phyloP scores from a whole-genome alignment of 352 stramenopile genomes.

The Thalassiosira allenii region DNA sequence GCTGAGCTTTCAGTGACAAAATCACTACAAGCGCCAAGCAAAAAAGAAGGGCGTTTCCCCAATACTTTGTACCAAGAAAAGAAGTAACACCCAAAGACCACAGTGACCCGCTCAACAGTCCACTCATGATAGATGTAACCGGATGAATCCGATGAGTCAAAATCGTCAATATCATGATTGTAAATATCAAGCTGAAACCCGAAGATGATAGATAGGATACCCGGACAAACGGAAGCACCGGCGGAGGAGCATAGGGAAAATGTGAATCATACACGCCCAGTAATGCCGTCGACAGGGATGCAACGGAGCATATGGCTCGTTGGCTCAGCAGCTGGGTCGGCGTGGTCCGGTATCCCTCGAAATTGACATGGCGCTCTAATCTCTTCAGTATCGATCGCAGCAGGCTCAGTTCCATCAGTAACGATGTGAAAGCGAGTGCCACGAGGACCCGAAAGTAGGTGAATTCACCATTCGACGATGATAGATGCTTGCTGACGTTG shows the following conservation, averaged over 20 bases:
- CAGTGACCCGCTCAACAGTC: slow-evolving; percentile 52
- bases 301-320: slow-evolving; percentile 47
- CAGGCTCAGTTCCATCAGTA: slow-evolving; percentile 58
- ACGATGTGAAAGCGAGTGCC: slow-evolving; percentile 35
- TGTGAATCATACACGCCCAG: slow-evolving; percentile 50
- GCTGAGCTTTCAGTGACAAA: slow-evolving; percentile 56
- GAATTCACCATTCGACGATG: slow-evolving; percentile 9
- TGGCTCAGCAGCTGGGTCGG: slow-evolving; percentile 33
- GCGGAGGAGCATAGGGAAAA: slow-evolving; percentile 46
- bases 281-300: slow-evolving; percentile 41
- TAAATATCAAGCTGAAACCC: slow-evolving; percentile 36
- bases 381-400: slow-evolving; percentile 24
- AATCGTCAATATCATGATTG: slow-evolving; percentile 42
- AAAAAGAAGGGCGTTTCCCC: slow-evolving; percentile 47
- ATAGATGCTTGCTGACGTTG: neutral
- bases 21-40: slow-evolving; percentile 25
- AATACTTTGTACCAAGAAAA: slow-evolving; percentile 62
- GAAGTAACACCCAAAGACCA: slow-evolving; percentile 57
- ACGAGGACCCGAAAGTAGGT: slow-evolving; percentile 56
- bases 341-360: slow-evolving; percentile 32
- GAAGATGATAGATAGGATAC: slow-evolving; percentile 39
- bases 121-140: slow-evolving; percentile 46
- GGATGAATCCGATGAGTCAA: slow-evolving; percentile 49
- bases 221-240: slow-evolving; percentile 48
- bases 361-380: slow-evolving; percentile 35